phyloP scores from a whole-genome alignment of 768 basidiomycete species.

The Leccinum subgranulosum region DNA sequence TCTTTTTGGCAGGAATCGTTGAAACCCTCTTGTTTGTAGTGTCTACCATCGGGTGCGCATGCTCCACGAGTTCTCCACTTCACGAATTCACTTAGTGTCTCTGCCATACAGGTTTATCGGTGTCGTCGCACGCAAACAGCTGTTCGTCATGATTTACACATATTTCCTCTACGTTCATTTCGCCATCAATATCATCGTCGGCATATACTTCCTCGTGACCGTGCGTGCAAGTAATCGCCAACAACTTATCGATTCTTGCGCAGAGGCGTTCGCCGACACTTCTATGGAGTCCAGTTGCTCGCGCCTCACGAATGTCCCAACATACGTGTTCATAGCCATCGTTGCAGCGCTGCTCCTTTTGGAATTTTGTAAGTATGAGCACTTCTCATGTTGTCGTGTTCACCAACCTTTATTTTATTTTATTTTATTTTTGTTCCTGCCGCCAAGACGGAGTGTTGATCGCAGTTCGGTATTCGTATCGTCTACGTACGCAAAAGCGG shows the following conservation, averaged over 20 bases:
- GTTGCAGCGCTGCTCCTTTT: conserved; percentile 44
- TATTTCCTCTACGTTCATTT: conserved; percentile 59
- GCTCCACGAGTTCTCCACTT: not conserved
- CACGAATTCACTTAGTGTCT: not conserved
- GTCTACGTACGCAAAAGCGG: conserved; percentile 49
- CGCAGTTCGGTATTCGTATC: conserved; percentile 52
- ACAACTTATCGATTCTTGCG: conserved; percentile 44
- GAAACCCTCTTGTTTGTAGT: conserved; percentile 52
- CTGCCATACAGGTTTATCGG: conserved; percentile 51
- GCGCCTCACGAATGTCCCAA: conserved; percentile 39
- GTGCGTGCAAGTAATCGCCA: conserved; percentile 45
- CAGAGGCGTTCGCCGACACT: conserved; percentile 39
- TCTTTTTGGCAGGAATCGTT: conserved; percentile 49
- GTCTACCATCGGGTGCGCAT: conserved; percentile 52
- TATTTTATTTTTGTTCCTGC: not conserved
- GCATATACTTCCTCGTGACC: conserved; percentile 48
- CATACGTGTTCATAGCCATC: conserved; percentile 45
- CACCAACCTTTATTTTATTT: conserved; percentile 1
- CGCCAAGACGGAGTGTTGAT: conserved; percentile 50
- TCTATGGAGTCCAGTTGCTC: conserved; percentile 44
- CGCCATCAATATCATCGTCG: conserved; percentile 50
- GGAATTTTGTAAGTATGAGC: conserved; percentile 51
- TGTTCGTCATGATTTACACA: conserved; percentile 54
- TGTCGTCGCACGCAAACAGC: conserved; percentile 58
- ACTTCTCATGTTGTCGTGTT: not conserved